Base-by-base conservation (phyloP, 164 flowering plant genomes). In the Umbilicus rupestris region DNA sequence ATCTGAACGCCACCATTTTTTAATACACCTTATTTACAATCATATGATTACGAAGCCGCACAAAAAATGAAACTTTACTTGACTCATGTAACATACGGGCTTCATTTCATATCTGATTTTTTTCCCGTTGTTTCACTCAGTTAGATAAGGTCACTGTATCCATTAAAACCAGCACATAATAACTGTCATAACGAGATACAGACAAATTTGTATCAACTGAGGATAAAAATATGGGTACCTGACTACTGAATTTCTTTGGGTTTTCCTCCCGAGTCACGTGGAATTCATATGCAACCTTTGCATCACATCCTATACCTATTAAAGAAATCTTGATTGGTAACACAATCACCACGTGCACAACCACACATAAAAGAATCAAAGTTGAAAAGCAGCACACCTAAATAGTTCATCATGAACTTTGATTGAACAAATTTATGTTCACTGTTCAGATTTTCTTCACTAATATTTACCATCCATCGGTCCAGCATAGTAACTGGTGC, bases 261-360 rank as follows among this genome's bases (percentile, higher is more conserved):
- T 81, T 84, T 73, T 82, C 88, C 73, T 85, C 86, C 71, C 94
- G 81, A 3, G 67, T 77, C 60, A 74, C 64, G 65, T 88, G 94
- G 73, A 88, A 81, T 65, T 88, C 87, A 73, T 83, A 83, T 5
- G 94, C 94, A 70, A 88, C 90, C 82, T 88, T 88, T 45, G 93
- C 90, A 75, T 88, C 94, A 71, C 94, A 88, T 70, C 94, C 94
- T 70, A 88, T 83, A 67, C 94, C 94, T 88, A 26, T 24, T 31
- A 69, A 59, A 24, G 24, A 58, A 68, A 63, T 55, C 49, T 41
- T 31, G 14, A 35, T 16, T 12, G 10, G 64, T 29, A n/a, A 64
- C 26, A 67, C 14, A 62, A 22, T n/a, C 46, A 1, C 7, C 58
- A 19, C 17, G 3, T 2, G 16, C 26, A 58, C 65, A 60, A 28